Base-by-base conservation (phyloP, 2,329 filamentous ascomycete genomes). In the Thielaviopsis populi region DNA sequence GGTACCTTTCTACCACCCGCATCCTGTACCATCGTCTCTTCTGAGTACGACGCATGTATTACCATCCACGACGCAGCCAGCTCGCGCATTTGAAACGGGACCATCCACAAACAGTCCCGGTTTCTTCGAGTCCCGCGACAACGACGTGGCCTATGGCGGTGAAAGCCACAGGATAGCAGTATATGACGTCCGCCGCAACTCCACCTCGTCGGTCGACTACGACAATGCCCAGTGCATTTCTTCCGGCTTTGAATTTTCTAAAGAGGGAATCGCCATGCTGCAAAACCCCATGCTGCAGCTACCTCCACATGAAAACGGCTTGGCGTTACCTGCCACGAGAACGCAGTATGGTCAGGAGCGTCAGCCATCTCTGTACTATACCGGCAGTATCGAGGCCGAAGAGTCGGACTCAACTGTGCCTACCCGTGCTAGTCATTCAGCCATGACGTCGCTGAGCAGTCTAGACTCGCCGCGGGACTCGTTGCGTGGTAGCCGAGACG, bases 391-490 rank as follows among this genome's bases (percentile, higher is more conserved):
- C 5, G 41, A 60, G 17, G 19, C 41, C 8, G 59, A 61, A 19
- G 41, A 61, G n/a, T 48, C 42, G 5, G 17, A 33, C 10, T 48
- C 59, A 5, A 48, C 59, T 11, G 7, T 30, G 22, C 59, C 24
- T 2, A 61, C 42, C 3, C 59, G 22, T 19, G 24, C 59, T 8
- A 61, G 33, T 4, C 64, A 65, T 33, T 64, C 65, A 6, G 58
- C 53, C 1, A 66, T 63, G 19, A 63, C 63, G 22, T 67, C 68
- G 2, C 66, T 69, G 46, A 64, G 54, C 48, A 68, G 66, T 17
- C 60, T 66, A 13, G 42, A 61, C 37, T 50, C 43, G 7, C n/a
- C 17, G 13, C 33, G 30, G 33, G 17, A 19, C 11, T 74, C 3
- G 76, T 10, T 19, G 17, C 27, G 24, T 56, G 53, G 53, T n/a